These are phyloP conservation scores for Suillus ampliporus DNA, from an alignment of 768 basidiomycete genomes.

Conservation along the genomic window DNA sequence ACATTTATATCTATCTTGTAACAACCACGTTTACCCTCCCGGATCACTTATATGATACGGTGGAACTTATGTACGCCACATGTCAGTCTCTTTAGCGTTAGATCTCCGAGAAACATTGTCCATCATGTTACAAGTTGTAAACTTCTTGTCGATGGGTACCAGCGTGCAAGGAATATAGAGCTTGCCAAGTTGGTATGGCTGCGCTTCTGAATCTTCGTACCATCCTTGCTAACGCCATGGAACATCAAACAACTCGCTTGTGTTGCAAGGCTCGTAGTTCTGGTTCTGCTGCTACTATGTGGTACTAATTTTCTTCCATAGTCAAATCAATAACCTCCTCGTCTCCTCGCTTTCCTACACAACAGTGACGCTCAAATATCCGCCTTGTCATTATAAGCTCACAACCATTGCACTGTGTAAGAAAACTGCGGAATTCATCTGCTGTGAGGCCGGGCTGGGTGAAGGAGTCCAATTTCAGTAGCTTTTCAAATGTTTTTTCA, in stretches of 20 bases:
- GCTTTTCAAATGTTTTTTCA: neutral
- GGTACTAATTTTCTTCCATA: neutral
- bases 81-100: too few species aligned
- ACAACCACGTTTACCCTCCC: too few species aligned
- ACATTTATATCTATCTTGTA: too few species aligned
- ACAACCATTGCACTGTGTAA: neutral
- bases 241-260: neutral
- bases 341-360: neutral
- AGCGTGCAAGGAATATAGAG: too few species aligned
- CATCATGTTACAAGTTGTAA: too few species aligned
- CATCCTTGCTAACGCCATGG: neutral
- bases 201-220: neutral
- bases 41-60: too few species aligned
- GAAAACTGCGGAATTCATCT: neutral
- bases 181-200: too few species aligned
- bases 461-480: conserved; percentile 3
- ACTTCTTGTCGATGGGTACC: too few species aligned
- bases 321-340: neutral
- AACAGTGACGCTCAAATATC: neutral
- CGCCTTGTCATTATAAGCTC: conserved; percentile 5
- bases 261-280: too few species aligned
- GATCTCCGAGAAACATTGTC: too few species aligned
- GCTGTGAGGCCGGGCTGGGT: neutral
- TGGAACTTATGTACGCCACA: too few species aligned
- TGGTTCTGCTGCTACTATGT: too few species aligned